A percentile compares a stretch with the other conserved stretches of the same genome.
Conservation (phyloP, 139 green algal species). For the Haematococcus sp. region DNA sequence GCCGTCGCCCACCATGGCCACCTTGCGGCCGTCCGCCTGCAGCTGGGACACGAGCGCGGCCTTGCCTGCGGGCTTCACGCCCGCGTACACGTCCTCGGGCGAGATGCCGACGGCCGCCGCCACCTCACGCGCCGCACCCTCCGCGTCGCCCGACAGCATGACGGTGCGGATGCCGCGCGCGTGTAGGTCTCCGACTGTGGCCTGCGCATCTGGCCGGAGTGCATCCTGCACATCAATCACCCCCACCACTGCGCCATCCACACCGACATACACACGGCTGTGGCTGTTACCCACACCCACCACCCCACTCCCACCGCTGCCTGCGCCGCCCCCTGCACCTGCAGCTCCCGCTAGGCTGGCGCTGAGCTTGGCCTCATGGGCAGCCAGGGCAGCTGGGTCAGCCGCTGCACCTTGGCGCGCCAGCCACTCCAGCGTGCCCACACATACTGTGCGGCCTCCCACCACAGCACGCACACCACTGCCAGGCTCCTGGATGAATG, state of each 20-base stretch:
- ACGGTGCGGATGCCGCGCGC: constrained; percentile 50
- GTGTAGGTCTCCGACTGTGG: constrained; percentile 39
- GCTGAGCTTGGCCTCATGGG: not conserved
- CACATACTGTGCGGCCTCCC: constrained; percentile 48
- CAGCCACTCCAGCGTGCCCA: constrained; percentile 83
- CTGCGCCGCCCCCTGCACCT: not conserved
- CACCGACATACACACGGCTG: constrained; percentile 67
- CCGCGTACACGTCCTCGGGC: constrained; percentile 48
- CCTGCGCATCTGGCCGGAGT: constrained; percentile 52
- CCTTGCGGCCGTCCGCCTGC: constrained; percentile 40
- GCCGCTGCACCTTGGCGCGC: constrained; percentile 28
- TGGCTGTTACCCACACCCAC: constrained; percentile 45
- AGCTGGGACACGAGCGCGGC: constrained; percentile 61
- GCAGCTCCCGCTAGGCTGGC: not conserved
- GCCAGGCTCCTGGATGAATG: constrained; percentile 77
- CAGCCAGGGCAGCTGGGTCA: not conserved
- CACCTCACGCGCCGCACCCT: constrained; percentile 50
- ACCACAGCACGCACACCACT: constrained; percentile 68
- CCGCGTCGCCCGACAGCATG: constrained; percentile 77
- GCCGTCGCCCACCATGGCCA: constrained; percentile 91
- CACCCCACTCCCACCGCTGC: not conserved
- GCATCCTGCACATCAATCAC: constrained; percentile 26
- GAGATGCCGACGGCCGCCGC: constrained; percentile 66
- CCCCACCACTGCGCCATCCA: constrained; percentile 11
- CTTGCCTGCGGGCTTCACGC: constrained; percentile 71